Evolutionary conservation across 768 basidiomycete genomes (phyloP).

Genomic region (Tylopilus cervinicoccineus): DNA sequence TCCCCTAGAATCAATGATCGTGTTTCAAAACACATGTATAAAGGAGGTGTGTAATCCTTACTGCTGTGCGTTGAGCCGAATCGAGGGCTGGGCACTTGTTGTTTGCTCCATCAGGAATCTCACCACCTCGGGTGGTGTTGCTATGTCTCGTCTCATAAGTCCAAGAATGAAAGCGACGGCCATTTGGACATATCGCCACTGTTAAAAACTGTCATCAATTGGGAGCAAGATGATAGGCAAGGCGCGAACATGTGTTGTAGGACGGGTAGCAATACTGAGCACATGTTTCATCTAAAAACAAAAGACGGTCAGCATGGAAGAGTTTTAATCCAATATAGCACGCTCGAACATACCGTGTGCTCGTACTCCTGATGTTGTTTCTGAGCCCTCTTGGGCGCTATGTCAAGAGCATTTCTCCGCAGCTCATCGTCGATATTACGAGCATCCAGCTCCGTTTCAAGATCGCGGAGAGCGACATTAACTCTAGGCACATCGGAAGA

Average conservation of each 20-base stretch:
- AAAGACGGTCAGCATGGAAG: background rate
- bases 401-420: conserved; percentile 40
- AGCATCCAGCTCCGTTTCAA: conserved; percentile 49
- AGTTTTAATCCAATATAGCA: background rate
- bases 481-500: conserved; percentile 45
- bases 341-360: conserved; percentile 40
- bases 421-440: conserved; percentile 40
- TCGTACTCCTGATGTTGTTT: conserved; percentile 45
- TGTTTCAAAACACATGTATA: background rate
- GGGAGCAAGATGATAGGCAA: background rate
- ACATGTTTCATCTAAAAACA: conserved; percentile 51
- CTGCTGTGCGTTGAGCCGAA: conserved; percentile 64
- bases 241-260: conserved; percentile 68
- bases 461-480: conserved; percentile 41
- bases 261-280: conserved; percentile 53
- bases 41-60: conserved; percentile 25
- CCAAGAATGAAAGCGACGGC: conserved; percentile 57
- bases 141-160: conserved; percentile 60
- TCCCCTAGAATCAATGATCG: conserved; percentile 40
- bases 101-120: conserved; percentile 63
- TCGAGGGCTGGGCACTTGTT: conserved; percentile 67
- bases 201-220: conserved; percentile 11
- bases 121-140: conserved; percentile 49
- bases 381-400: conserved; percentile 38
- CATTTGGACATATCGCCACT: conserved; percentile 84